phyloP scores from a whole-genome alignment of 257 asterid species.

The Solanum lycopersicoides region DNA sequence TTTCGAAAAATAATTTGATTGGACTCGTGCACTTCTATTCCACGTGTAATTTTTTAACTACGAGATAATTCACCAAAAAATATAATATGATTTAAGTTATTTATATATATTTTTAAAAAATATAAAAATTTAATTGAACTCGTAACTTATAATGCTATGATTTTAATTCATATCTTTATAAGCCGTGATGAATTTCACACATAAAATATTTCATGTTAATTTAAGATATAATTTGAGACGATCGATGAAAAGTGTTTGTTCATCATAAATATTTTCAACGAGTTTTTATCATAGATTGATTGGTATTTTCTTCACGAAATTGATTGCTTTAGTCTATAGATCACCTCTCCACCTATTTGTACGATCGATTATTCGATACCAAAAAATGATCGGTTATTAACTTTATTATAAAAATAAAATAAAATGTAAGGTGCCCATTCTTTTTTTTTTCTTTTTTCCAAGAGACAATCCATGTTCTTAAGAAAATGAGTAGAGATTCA shows the following conservation, averaged over 20 bases:
- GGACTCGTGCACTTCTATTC: constrained; percentile 12
- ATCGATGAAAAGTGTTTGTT: neutral
- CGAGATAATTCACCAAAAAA: neutral
- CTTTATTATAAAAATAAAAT: neutral
- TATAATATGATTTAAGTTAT: too few species aligned
- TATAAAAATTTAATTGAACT: too few species aligned
- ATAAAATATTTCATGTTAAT: too few species aligned
- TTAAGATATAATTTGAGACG: neutral
- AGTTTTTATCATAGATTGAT: too few species aligned
- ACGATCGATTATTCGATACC: neutral
- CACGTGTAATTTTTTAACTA: constrained; percentile 24
- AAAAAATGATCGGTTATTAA: neutral
- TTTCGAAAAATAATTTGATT: constrained; percentile 24
- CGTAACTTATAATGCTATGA: too few species aligned
- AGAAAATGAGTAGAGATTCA: neutral
- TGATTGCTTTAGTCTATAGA: neutral
- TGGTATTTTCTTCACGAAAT: neutral
- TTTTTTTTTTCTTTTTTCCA: neutral
- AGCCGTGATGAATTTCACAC: neutral
- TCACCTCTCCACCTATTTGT: neutral
- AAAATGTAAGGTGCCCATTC: neutral
- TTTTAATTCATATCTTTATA: too few species aligned
- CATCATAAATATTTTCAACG: too few species aligned
- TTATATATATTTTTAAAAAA: too few species aligned
- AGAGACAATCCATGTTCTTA: neutral